These are phyloP conservation scores for Zea luxurians DNA, from an alignment of 176 grass and related monocot species.

Conservation along the genomic window DNA sequence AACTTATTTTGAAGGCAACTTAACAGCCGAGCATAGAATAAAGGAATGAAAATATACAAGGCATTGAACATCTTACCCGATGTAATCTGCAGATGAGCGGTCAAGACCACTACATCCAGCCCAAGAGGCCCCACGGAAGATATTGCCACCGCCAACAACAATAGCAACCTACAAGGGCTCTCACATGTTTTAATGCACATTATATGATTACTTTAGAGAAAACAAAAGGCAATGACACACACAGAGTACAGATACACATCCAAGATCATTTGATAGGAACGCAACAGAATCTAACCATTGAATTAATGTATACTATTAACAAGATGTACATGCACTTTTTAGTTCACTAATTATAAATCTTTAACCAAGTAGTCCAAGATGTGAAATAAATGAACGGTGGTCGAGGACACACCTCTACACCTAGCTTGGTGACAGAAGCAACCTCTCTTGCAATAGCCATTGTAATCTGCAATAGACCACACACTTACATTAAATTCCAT, in stretches of 20 bases:
- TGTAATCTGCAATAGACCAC: slow-evolving; percentile 61
- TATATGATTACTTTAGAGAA: slow-evolving; percentile 1
- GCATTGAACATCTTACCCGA: slow-evolving; percentile 61
- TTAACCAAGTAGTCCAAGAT: slow-evolving; percentile 11
- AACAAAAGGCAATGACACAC: neutral
- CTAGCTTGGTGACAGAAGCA: slow-evolving; percentile 89
- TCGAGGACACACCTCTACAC: slow-evolving; percentile 70
- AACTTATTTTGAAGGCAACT: neutral
- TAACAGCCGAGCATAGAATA: neutral
- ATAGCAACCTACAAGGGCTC: slow-evolving; percentile 74
- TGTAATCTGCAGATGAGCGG: slow-evolving; percentile 92
- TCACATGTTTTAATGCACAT: slow-evolving; percentile 4
- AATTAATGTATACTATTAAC: slow-evolving; percentile 19
- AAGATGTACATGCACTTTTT: neutral
- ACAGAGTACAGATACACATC: neutral
- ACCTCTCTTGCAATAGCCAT: slow-evolving; percentile 99
- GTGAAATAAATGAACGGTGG: neutral
- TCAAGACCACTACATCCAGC: slow-evolving; percentile 91
- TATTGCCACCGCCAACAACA: slow-evolving; percentile 97
- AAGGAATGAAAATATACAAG: neutral
- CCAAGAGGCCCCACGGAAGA: slow-evolving; percentile 93
- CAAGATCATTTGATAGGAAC: neutral
- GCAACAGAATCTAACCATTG: neutral
- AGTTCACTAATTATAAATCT: neutral
- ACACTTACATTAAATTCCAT: slow-evolving; percentile 17